Evolutionary conservation across 2,329 filamentous ascomycete genomes (phyloP).

Genomic region (Mycosphaerella arachidis): DNA sequence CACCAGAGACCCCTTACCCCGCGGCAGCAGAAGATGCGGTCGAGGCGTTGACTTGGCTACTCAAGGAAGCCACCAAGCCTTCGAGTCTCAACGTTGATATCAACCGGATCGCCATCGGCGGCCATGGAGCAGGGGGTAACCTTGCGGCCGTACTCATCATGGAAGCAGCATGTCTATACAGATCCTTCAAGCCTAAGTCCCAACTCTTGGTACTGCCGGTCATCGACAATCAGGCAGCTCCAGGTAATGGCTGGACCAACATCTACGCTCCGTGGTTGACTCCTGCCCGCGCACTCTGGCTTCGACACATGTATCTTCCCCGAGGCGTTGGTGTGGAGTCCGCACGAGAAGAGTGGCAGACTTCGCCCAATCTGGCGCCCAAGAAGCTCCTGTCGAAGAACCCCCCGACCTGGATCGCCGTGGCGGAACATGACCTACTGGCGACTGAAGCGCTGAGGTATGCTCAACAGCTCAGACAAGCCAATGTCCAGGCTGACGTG

Average conservation of each 20-base stretch:
- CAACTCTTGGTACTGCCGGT: conserved; percentile 19
- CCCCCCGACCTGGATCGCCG: conserved; percentile 20
- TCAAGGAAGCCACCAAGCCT: conserved; percentile 13
- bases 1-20: conserved; percentile 45
- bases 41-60: conserved; percentile 42
- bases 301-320: conserved; percentile 19
- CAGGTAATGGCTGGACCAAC: conserved; percentile 21
- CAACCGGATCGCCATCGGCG: conserved; percentile 16
- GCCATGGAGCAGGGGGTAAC: conserved; percentile 17
- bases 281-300: conserved; percentile 16
- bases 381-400: conserved; percentile 17
- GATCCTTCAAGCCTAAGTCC: conserved; percentile 15
- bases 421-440: conserved; percentile 19
- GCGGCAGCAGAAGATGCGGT: conserved; percentile 41
- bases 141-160: conserved; percentile 17
- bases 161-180: conserved; percentile 21
- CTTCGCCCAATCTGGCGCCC: conserved; percentile 17
- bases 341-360: conserved; percentile 20
- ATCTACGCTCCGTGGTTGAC: conserved; percentile 20
- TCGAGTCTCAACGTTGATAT: conserved; percentile 14
- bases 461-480: conserved; percentile 13
- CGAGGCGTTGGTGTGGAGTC: background rate
- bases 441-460: conserved; percentile 17
- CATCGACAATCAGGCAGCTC: conserved; percentile 17
- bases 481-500: conserved; percentile 12